Evolutionary conservation across 306 rosid species (phyloP).

Genomic region (Adenanthera pavonina): DNA sequence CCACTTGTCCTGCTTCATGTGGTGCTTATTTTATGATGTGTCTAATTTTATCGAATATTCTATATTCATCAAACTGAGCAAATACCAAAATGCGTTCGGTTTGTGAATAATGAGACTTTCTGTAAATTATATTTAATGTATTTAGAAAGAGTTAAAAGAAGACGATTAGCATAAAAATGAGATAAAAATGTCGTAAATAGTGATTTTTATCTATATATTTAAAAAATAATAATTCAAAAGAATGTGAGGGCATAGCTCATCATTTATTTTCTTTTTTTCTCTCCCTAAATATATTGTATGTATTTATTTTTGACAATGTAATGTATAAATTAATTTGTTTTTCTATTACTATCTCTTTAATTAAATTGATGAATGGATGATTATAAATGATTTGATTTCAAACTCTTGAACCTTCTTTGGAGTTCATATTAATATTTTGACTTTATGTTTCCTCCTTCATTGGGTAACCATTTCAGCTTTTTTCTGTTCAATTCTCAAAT

Average conservation of each 20-base stretch:
- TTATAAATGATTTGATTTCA: not conserved
- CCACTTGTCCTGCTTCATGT: not conserved
- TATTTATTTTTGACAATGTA: too few relatives aligned
- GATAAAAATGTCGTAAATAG: not conserved
- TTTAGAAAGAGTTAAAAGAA: not conserved
- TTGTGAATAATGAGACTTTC: too few relatives aligned
- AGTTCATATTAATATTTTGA: not conserved
- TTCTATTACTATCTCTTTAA: too few relatives aligned
- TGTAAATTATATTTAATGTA: too few relatives aligned
- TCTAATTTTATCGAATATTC: not conserved
- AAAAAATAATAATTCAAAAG: too few relatives aligned
- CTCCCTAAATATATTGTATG: not conserved
- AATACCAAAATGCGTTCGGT: too few relatives aligned
- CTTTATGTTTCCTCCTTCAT: not conserved
- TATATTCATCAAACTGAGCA: too few relatives aligned
- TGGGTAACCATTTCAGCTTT: not conserved
- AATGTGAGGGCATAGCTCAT: too few relatives aligned
- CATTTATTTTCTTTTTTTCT: not conserved
- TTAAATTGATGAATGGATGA: not conserved
- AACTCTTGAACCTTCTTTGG: not conserved
- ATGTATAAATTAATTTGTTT: too few relatives aligned
- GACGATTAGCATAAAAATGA: not conserved
- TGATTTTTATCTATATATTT: not conserved
- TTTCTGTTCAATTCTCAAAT: not conserved
- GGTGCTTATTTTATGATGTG: not conserved